Base-by-base conservation (phyloP, 306 rosid species). In the Pyrus pyrifolia region DNA sequence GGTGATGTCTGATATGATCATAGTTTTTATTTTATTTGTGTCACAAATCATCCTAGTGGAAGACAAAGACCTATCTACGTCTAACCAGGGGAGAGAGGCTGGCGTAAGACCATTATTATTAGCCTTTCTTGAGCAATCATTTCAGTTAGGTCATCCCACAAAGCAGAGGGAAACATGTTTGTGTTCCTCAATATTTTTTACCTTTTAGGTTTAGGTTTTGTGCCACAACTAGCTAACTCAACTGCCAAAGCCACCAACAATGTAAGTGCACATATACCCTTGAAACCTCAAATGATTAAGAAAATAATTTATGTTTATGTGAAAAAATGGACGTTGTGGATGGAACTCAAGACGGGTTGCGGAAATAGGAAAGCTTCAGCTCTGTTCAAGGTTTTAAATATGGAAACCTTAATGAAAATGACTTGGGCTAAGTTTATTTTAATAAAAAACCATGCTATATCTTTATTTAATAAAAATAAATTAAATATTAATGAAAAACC, bases 91-190 rank as follows among this genome's bases (percentile, higher is more conserved):
- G 38, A 35, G 19, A 10, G 21, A 23, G 66, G 66, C 19, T 61
- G 38, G 21, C 66, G 38, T 13, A 61, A 25, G 42, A 29, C 42
- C 42, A 63, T 7, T 63, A 63, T 13, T 25, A 61, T 27, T 61
- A 27, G 35, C 31, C 76, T 52, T 69, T 23, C 68, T 64, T 74
- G 63, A 80, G 68, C 67, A 75, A 80, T 78, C 67, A 21, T 78
- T 77, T 81, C 67, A 82, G 66, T 86, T 84, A 86, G 86, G 85
- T 75, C 81, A 30, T 82, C 67, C 78, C 85, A 74, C 66, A 52
- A 80, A 55, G 53, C 35, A 62, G 78, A 70, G 79, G 45, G 17
- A 21, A 51, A 49, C 69, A 42, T 27, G 78, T 74, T 66, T 10
- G 27, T 65, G 9, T 65, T 35, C 35, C 72, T 71, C 25, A 35